phyloP scores from a whole-genome alignment of 495 filamentous ascomycete species.

The Cryomyces minteri region DNA sequence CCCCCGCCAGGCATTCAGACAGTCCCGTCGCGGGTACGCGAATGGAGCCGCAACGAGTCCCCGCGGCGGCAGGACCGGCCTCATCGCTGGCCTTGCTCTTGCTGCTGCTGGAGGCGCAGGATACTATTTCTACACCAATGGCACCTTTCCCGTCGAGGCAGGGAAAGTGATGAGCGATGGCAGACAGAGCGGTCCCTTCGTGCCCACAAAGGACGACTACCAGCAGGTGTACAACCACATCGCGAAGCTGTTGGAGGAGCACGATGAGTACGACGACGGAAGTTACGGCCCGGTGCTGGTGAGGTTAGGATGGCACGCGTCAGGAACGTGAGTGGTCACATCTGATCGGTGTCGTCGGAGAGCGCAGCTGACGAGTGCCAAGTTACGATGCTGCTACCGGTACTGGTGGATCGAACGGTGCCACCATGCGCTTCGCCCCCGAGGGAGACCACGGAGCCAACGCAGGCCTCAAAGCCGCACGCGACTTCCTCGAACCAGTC shows the following conservation, averaged over 20 bases:
- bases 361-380: too few species aligned
- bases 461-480: conserved; percentile 70
- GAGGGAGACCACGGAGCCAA: conserved; percentile 90
- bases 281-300: conserved; percentile 67
- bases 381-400: conserved; percentile 66
- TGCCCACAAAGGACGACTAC: conserved; percentile 50
- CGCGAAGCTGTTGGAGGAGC: conserved; percentile 58
- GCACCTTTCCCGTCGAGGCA: conserved; percentile 12
- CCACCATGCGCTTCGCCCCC: conserved; percentile 92
- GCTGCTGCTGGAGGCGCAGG: conserved; percentile 41
- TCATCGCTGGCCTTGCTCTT: conserved; percentile 36
- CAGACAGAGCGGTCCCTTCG: conserved; percentile 4
- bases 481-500: conserved; percentile 82
- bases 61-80: conserved; percentile 21
- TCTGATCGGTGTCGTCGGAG: conserved; percentile 13
- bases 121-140: conserved; percentile 50
- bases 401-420: conserved; percentile 89
- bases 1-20: conserved; percentile 40
- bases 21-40: conserved; percentile 58
- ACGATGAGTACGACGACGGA: conserved; percentile 93
- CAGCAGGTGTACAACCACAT: conserved; percentile 90
- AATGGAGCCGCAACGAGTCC: conserved; percentile 40
- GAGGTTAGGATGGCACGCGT: conserved; percentile 19
- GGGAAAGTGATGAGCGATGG: conserved; percentile 8
- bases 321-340: conserved; percentile 7